phyloP scores from a whole-genome alignment of 2,329 filamentous ascomycete genomes.

The Cladosporium halotolerans region DNA sequence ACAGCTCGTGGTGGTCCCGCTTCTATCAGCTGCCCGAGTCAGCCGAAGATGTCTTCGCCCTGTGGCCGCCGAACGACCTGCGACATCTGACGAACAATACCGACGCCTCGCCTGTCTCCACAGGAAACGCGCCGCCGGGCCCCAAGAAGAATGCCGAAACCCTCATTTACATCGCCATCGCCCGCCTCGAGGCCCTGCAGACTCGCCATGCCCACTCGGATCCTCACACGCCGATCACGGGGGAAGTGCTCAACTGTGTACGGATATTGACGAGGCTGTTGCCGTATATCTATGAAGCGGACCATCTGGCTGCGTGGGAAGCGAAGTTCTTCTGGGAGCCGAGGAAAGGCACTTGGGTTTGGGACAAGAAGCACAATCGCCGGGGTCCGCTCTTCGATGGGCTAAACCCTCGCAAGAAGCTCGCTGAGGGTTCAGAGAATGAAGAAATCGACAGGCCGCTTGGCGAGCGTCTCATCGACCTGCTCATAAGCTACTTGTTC shows the following conservation, averaged over 20 bases:
- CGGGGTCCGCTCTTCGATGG: conserved; percentile 30
- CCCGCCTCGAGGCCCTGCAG: conserved; percentile 21
- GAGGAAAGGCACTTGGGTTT: conserved; percentile 21
- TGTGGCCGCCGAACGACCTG: conserved; percentile 67
- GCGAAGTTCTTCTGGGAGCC: conserved; percentile 82
- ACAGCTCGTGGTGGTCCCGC: conserved; percentile 91
- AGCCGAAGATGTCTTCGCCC: conserved; percentile 90
- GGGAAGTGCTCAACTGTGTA: conserved; percentile 89
- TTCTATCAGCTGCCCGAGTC: conserved; percentile 98
- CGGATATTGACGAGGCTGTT: conserved; percentile 82
- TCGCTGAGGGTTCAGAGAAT: conserved; percentile 51
- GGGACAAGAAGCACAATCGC: conserved; percentile 22
- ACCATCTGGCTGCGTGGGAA: conserved; percentile 77
- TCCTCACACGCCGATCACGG: conserved; percentile 76
- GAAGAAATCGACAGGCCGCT: conserved; percentile 71
- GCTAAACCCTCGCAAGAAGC: conserved; percentile 42
- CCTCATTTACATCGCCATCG: conserved; percentile 27
- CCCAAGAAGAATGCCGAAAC: conserved; percentile 31
- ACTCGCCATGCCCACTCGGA: conserved; percentile 17
- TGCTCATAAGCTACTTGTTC: conserved; percentile 82
- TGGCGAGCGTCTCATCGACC: conserved; percentile 88
- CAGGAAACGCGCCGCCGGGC: conserved; percentile 55
- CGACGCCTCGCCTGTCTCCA: conserved; percentile 27
- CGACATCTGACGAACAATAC: conserved; percentile 22
- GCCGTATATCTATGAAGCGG: conserved; percentile 87